Evolutionary conservation across 495 filamentous ascomycete species (phyloP).

Genomic region (Delitschia confertaspora): DNA sequence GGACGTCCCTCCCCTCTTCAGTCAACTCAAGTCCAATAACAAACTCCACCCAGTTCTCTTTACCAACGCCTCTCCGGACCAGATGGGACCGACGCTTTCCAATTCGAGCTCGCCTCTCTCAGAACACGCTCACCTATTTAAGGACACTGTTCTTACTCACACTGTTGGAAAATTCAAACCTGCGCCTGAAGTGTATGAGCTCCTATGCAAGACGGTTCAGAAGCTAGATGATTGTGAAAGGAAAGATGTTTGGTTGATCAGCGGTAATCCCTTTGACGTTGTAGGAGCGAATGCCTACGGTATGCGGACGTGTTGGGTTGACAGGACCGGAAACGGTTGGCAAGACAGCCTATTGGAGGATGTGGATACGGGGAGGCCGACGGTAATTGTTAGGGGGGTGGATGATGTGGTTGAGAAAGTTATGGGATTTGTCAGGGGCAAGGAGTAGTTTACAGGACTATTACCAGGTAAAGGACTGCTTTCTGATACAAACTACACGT

Average conservation of each 20-base stretch:
- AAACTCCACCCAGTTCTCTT: conserved; percentile 54
- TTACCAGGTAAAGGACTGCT: too few species aligned
- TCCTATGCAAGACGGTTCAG: conserved; percentile 39
- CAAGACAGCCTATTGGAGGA: conserved; percentile 39
- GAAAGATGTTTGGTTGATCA: conserved; percentile 60
- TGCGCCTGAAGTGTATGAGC: conserved; percentile 51
- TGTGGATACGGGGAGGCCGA: conserved; percentile 37
- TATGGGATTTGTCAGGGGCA: conserved; percentile 29
- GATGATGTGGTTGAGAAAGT: conserved; percentile 41
- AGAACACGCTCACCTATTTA: conserved; percentile 43
- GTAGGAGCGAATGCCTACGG: conserved; percentile 46
- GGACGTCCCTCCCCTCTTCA: conserved; percentile 51
- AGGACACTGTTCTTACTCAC: conserved; percentile 54
- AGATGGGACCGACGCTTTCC: conserved; percentile 54
- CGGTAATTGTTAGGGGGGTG: conserved; percentile 41
- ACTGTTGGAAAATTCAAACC: conserved; percentile 59
- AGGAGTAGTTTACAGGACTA: conserved; percentile 1
- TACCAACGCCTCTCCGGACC: conserved; percentile 60
- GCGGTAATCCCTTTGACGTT: conserved; percentile 76
- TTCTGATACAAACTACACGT: too few species aligned
- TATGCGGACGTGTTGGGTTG: conserved; percentile 62
- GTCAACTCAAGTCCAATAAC: conserved; percentile 35
- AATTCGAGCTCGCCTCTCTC: conserved; percentile 49
- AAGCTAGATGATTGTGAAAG: conserved; percentile 40
- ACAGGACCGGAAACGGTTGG: conserved; percentile 49